A percentile compares a stretch with the other conserved stretches of the same genome.
Evolutionary conservation across 352 stramenopile species (phyloP).

Genomic region (Globisporangium radiosum): DNA sequence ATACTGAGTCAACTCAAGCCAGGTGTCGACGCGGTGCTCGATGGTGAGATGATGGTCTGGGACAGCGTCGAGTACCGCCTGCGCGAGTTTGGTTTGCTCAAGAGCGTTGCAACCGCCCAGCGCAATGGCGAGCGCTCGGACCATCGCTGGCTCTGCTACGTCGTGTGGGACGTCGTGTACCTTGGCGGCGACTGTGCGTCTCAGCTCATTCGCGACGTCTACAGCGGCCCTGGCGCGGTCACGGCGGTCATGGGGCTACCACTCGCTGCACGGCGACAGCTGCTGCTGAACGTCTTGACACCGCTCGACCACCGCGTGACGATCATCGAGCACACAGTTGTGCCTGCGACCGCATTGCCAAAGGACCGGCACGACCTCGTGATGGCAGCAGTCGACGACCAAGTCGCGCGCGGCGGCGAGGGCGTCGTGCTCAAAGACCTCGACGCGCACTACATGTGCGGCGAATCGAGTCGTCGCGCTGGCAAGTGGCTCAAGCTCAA

Average conservation of each 20-base stretch:
- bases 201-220: conserved; percentile 57
- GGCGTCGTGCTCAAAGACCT: conserved; percentile 83
- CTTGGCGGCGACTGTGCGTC: conserved; percentile 35
- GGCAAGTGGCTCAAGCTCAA: conserved; percentile 88
- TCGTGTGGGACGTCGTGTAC: conserved; percentile 84
- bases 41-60: conserved; percentile 88
- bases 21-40: conserved; percentile 68
- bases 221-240: conserved; percentile 44
- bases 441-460: conserved; percentile 86
- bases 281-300: conserved; percentile 62
- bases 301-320: conserved; percentile 67
- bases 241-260: conserved; percentile 72
- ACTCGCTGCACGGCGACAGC: conserved; percentile 42
- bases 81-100: conserved; percentile 75
- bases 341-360: conserved; percentile 50
- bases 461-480: conserved; percentile 65
- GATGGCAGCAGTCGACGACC: conserved; percentile 74
- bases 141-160: conserved; percentile 70
- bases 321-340: conserved; percentile 76
- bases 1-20: conserved; percentile 50
- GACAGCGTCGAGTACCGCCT: conserved; percentile 73
- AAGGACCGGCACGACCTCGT: conserved; percentile 75
- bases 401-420: conserved; percentile 70
- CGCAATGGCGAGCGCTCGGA: conserved; percentile 42
- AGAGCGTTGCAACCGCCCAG: conserved; percentile 67